A percentile compares a stretch with the other conserved stretches of the same genome.
phyloP scores from a whole-genome alignment of 306 rosid genomes.

The Gastrolobium bilobum region DNA sequence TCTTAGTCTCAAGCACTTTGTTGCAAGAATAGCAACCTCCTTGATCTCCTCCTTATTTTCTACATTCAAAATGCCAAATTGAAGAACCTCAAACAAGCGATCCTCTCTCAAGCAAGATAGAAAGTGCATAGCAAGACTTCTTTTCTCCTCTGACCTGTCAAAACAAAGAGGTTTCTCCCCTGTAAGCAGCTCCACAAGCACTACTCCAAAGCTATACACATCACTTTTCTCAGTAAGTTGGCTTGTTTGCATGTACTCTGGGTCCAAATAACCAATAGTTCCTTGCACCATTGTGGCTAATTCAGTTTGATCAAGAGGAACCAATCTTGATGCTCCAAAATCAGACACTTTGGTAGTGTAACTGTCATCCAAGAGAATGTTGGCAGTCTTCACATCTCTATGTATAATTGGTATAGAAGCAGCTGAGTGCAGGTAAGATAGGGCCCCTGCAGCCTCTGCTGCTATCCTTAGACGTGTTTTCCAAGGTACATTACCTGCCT shows the following conservation, averaged over 20 bases:
- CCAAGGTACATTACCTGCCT: conserved; percentile 34
- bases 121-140: conserved; percentile 44
- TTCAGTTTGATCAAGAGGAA: conserved; percentile 55
- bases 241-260: conserved; percentile 49
- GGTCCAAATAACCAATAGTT: conserved; percentile 61
- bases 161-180: conserved; percentile 49
- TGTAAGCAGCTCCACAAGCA: conserved; percentile 52
- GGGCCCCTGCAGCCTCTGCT: conserved; percentile 42
- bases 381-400: conserved; percentile 60
- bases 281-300: conserved; percentile 61
- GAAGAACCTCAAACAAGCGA: conserved; percentile 42
- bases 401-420: conserved; percentile 60
- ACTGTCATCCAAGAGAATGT: conserved; percentile 53
- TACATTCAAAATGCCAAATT: conserved; percentile 33
- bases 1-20: conserved; percentile 45
- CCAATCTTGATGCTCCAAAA: conserved; percentile 60
- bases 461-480: conserved; percentile 52
- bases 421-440: conserved; percentile 58
- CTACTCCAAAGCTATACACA: conserved; percentile 67
- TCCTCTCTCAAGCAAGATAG: conserved; percentile 47
- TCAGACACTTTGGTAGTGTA: conserved; percentile 58
- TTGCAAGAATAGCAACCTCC: conserved; percentile 49
- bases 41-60: conserved; percentile 42
- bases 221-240: conserved; percentile 61
- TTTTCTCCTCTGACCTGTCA: conserved; percentile 25